Evolutionary conservation across 2,329 filamentous ascomycete species (phyloP), one percentile per base, ranked within the genome.

Genomic region (Penicillium carneum): DNA sequence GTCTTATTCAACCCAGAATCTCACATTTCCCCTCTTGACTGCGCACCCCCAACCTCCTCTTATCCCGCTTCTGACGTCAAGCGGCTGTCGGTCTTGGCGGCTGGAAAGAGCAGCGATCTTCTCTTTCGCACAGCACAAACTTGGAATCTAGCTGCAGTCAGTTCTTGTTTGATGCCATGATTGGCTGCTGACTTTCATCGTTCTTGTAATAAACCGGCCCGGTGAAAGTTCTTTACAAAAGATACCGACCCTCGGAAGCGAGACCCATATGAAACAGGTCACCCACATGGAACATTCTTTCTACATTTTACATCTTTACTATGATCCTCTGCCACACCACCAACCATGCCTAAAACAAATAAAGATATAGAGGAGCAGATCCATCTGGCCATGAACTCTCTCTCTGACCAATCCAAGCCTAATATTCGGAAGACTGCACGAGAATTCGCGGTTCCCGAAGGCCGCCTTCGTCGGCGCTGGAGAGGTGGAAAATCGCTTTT

Each of bases 51-150:
- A 63, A 57, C 62, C 62, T 58, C 52, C 18, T 61, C 39, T 57
- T n/a, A 47, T 66, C 58, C 64, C 63, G 61, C 63, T 53, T 59
- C 64, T 68, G 66, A 68, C 64, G 66, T 68, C 64, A 68, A 65
- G 16, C 12, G 26, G 59, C 51, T 60, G 50, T 60, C 58, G 54
- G 29, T 18, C 62, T 66, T 61, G 63, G 63, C 65, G 26, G 20
- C 59, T 31, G 51, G 41, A 39, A 60, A 58, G 20, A 64, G 65
- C 47, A 64, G 55, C 59, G 63, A 66, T 64, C 64, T 49, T 46
- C 52, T 23, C 23, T 41, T 26, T 50, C 42, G 14, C 33, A 36
- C 34, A 36, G 36, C 36, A 46, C 49, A 67, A 67, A 67, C 64
- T 34, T 48, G 59, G 41, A 53, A 56, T 29, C 38, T 29, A 14